Conservation (phyloP, 345 rosid species). For the Linum usitatissimum region DNA sequence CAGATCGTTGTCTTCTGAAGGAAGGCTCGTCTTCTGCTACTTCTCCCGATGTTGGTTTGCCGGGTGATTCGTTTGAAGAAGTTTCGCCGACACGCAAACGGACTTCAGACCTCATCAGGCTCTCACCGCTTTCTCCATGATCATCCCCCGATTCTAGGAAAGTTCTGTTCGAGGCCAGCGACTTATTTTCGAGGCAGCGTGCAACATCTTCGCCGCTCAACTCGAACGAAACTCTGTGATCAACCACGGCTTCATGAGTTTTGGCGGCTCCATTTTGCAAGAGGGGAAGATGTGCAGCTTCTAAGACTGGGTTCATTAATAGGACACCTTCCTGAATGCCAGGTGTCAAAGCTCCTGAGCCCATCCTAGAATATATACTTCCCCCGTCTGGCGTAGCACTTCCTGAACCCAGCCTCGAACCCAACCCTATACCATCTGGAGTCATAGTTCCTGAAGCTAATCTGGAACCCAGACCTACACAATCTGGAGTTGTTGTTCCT, state of each 20-base stretch:
- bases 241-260: constrained; percentile 27
- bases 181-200: constrained; percentile 62
- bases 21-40: constrained; percentile 31
- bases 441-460: constrained; percentile 64
- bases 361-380: constrained; percentile 23
- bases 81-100: constrained; percentile 19
- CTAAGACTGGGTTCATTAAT: constrained; percentile 33
- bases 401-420: neutral
- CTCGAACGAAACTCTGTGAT: constrained; percentile 87
- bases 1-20: constrained; percentile 42
- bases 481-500: constrained; percentile 54
- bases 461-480: constrained; percentile 45
- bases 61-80: constrained; percentile 16
- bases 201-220: constrained; percentile 93
- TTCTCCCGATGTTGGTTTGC: constrained; percentile 29
- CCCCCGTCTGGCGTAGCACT: constrained; percentile 1
- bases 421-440: constrained; percentile 37
- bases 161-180: constrained; percentile 27
- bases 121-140: constrained; percentile 14
- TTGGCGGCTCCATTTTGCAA: constrained; percentile 35
- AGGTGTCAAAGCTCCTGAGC: constrained; percentile 66
- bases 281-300: constrained; percentile 39
- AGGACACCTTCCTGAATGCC: constrained; percentile 27
- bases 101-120: constrained; percentile 10
- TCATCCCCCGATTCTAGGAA: constrained; percentile 20